Evolutionary conservation across 768 basidiomycete species (phyloP).

Genomic region (Podaxis rugospora): DNA sequence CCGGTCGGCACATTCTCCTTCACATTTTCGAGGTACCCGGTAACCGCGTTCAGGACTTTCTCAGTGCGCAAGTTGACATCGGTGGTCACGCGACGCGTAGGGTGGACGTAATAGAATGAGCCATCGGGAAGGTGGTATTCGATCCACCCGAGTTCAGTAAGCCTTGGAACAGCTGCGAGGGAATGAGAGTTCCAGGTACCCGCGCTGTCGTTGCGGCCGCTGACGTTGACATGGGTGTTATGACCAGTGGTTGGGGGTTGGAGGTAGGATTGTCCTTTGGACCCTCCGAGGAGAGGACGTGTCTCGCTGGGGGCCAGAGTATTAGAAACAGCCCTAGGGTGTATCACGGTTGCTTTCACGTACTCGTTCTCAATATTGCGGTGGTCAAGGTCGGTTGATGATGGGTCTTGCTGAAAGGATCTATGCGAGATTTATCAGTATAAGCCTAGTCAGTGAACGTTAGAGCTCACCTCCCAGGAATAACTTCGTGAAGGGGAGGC

Average conservation of each 20-base stretch:
- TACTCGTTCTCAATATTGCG: slow-evolving; percentile 26
- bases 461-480: slow-evolving; percentile 21
- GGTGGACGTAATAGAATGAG: slow-evolving; percentile 65
- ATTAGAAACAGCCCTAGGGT: background rate
- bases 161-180: slow-evolving; percentile 24
- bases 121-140: slow-evolving; percentile 76
- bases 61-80: slow-evolving; percentile 62
- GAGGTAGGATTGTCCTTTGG: slow-evolving; percentile 23
- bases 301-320: slow-evolving; percentile 38
- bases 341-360: slow-evolving; percentile 6
- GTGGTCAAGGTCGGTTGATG: slow-evolving; percentile 7
- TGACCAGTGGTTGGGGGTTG: slow-evolving; percentile 18
- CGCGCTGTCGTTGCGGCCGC: slow-evolving; percentile 7
- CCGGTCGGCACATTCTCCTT: slow-evolving; percentile 25
- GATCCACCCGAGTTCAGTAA: slow-evolving; percentile 66
- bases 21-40: slow-evolving; percentile 38
- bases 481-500: slow-evolving; percentile 37
- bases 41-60: slow-evolving; percentile 45
- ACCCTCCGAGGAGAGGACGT: slow-evolving; percentile 42
- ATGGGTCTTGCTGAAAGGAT: background rate
- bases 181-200: slow-evolving; percentile 18
- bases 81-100: slow-evolving; percentile 56
- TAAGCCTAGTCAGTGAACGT: background rate
- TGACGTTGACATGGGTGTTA: slow-evolving; percentile 11
- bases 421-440: background rate